Evolutionary conservation across 2,329 filamentous ascomycete species (phyloP), one percentile per base, ranked within the genome.

Genomic region (Alternaria triticina): DNA sequence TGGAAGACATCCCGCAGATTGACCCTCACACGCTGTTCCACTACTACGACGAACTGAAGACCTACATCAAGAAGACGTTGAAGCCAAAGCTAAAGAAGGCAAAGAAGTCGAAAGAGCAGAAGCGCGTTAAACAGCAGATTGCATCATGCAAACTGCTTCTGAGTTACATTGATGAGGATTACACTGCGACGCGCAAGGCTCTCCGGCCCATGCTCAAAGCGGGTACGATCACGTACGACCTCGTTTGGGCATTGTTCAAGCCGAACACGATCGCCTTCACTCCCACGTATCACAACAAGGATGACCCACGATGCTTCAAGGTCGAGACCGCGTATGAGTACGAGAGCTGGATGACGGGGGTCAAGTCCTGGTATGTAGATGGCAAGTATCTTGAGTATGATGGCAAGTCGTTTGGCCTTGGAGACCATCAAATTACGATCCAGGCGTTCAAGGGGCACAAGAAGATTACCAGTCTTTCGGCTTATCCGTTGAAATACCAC

Each of bases 201-300:
- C 85, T 97, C 0, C 90, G 94, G 69, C 91, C 93, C 0, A 88
- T 97, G 81, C 83, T 97, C 2, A 87, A 93, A 67, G 91, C 90
- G 30, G 92, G 93, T 9, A 89, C 93, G 47, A 96, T 97, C 76
- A 96, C 93, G 0, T 97, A 94, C 70, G 93, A 97, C 61, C 85
- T 96, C 3, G 83, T 96, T 1, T 97, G 94, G 94, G 93, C 93
- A 0, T 82, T 97, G 4, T 96, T 91, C 86, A 96, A 96, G 74
- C 94, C 94, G 0, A 92, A 93, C 71, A 93, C 92, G 0, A 87
- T 97, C 20, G 90, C 89, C 1, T 95, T 91, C 76, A 83, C 90
- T 0, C 87, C 88, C 0, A 95, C 92, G 0, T 97, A 97, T 66
- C 91, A 91, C 4, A 89, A 88, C 36, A 82, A 85, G 13, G 91